Conservation (phyloP, 768 basidiomycete species). For the Auricularia sp. region DNA sequence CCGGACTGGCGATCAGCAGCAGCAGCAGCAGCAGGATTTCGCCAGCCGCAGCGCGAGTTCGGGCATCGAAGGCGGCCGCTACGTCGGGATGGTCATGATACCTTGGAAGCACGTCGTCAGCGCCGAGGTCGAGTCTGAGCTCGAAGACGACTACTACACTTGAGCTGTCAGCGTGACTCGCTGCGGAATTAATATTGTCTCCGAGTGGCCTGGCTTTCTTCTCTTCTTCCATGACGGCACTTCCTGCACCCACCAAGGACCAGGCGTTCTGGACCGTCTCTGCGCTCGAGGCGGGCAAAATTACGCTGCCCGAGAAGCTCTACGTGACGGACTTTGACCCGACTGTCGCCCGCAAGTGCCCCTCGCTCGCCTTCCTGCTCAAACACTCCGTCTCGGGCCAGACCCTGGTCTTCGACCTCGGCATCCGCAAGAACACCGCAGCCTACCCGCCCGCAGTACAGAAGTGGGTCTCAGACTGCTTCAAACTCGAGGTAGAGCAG, state of each 20-base stretch:
- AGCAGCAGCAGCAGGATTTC: background rate
- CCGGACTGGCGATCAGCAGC: conserved; percentile 23
- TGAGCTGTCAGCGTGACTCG: background rate
- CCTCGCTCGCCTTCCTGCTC: conserved; percentile 10
- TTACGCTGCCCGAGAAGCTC: conserved; percentile 27
- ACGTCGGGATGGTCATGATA: conserved; percentile 66
- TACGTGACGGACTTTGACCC: conserved; percentile 4
- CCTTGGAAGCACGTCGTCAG: conserved; percentile 61
- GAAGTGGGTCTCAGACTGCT: background rate
- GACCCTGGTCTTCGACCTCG: conserved; percentile 10
- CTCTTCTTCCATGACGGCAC: background rate
- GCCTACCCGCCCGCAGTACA: background rate
- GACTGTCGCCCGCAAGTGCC: conserved; percentile 6
- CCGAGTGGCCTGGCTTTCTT: background rate
- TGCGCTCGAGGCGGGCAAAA: conserved; percentile 41
- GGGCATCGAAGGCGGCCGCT: conserved; percentile 38
- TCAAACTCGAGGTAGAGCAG: background rate
- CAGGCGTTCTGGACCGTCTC: conserved; percentile 48
- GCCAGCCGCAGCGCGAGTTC: conserved; percentile 10
- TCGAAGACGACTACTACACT: conserved; percentile 8
- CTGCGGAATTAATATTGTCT: too few relatives aligned
- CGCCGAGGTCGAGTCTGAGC: conserved; percentile 28
- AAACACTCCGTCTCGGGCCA: conserved; percentile 7
- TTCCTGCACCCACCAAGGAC: conserved; percentile 30
- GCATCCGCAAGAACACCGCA: conserved; percentile 7